phyloP scores from a whole-genome alignment of 139 green algal genomes.

The Gonium pectorale region DNA sequence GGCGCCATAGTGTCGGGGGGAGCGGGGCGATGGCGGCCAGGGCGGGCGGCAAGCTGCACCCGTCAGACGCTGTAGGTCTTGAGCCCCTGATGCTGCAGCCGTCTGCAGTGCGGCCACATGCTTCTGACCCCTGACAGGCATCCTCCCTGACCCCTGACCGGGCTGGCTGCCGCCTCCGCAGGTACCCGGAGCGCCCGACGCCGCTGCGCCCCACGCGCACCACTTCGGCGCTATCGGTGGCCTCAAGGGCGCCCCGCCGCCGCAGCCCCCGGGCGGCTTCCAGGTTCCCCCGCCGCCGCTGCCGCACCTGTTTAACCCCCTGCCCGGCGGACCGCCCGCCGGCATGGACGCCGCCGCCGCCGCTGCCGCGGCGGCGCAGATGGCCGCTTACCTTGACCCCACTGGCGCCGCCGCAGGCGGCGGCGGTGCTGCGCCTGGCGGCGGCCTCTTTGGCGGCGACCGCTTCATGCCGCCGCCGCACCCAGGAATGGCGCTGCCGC shows the following conservation, averaged over 20 bases:
- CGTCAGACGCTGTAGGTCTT: no score
- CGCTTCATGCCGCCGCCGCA: conserved; percentile 25
- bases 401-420: not conserved
- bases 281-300: conserved; percentile 8
- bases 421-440: no score
- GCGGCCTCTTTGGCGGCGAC: not conserved
- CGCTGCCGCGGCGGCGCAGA: not conserved
- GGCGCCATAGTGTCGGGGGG: no score
- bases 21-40: no score
- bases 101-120: no score
- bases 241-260: conserved; percentile 10
- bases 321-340: not conserved
- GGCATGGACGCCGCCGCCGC: conserved; percentile 13
- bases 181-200: no score
- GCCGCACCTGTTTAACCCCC: conserved; percentile 16
- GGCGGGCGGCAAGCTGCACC: no score
- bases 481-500: conserved; percentile 18
- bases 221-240: conserved; percentile 7
- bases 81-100: no score
- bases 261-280: conserved; percentile 17
- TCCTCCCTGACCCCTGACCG: no score
- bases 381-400: not conserved
- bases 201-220: not conserved
- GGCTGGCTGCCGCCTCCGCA: no score
- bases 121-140: no score